Percentiles rank a stretch among this genome's conserved stretches.
These are phyloP conservation scores for Arabidopsis lyrata DNA, from an alignment of 441 rosid genomes.

Conservation along the genomic window DNA sequence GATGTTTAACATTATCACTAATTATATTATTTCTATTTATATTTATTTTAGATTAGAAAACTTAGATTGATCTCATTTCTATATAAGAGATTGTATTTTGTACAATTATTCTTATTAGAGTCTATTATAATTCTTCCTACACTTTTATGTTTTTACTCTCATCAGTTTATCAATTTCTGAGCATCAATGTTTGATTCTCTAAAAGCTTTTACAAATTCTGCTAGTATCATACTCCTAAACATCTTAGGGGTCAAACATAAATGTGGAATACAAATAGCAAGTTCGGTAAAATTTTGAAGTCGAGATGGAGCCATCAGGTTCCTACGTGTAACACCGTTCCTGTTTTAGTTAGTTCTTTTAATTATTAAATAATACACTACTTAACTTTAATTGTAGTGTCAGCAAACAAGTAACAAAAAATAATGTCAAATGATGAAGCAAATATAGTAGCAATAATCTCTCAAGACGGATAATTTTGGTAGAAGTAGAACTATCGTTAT, in stretches of 20 bases:
- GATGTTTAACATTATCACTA: too few species aligned
- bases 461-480: not conserved
- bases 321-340: conserved; percentile 25
- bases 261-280: conserved; percentile 11
- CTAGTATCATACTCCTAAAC: not conserved
- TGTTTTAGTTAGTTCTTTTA: conserved; percentile 5
- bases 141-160: too few species aligned
- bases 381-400: conserved; percentile 14
- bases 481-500: not conserved
- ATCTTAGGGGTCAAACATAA: not conserved
- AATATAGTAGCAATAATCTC: not conserved
- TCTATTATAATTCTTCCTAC: too few species aligned
- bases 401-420: conserved; percentile 11
- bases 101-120: too few species aligned
- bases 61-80: too few species aligned
- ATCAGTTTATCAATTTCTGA: too few species aligned
- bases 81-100: too few species aligned
- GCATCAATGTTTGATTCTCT: not conserved
- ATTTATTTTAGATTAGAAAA: too few species aligned
- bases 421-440: conserved; percentile 4
- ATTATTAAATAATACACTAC: not conserved
- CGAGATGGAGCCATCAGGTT: conserved; percentile 21
- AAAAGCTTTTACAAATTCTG: not conserved
- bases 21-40: too few species aligned
- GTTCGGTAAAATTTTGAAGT: conserved; percentile 20